A percentile compares a stretch with the other conserved stretches of the same genome.
These are phyloP conservation scores for Teunomyces lycoperdinae DNA, from an alignment of 805 yeast genomes.

Conservation along the genomic window DNA sequence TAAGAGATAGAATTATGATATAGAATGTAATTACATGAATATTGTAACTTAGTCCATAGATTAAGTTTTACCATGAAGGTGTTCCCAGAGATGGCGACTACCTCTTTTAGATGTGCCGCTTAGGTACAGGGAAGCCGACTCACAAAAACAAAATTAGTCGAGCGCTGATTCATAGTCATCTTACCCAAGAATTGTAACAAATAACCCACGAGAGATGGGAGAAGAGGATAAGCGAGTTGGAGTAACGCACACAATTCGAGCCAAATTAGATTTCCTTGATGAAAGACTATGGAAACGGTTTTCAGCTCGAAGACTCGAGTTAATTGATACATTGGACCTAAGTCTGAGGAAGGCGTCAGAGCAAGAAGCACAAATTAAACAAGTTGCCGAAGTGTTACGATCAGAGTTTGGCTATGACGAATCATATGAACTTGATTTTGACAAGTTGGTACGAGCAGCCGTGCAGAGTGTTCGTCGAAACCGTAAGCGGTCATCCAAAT, in stretches of 20 bases:
- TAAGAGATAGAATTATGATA: no score
- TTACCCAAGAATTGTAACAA: background rate
- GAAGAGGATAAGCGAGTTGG: constrained; percentile 36
- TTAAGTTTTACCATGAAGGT: background rate
- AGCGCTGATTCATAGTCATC: constrained; percentile 10
- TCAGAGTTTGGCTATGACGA: constrained; percentile 72
- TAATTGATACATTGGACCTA: constrained; percentile 72
- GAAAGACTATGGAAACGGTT: constrained; percentile 86
- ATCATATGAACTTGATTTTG: constrained; percentile 67
- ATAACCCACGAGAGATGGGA: background rate
- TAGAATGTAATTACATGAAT: no score
- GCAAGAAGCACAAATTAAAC: constrained; percentile 77
- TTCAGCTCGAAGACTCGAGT: constrained; percentile 83
- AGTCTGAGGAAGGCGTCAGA: constrained; percentile 81
- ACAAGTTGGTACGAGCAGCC: constrained; percentile 87
- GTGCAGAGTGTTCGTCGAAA: constrained; percentile 90
- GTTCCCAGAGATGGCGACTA: background rate
- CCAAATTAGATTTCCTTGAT: constrained; percentile 70
- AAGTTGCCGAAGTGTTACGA: constrained; percentile 74
- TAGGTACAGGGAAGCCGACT: constrained; percentile 1
- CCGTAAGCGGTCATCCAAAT: constrained; percentile 58
- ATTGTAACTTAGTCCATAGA: no score
- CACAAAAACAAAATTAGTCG: constrained; percentile 1
- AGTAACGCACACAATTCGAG: constrained; percentile 56
- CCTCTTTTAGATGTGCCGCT: background rate